These are phyloP conservation scores for Adansonia grandidieri DNA, from an alignment of 441 rosid species.

Conservation along the genomic window DNA sequence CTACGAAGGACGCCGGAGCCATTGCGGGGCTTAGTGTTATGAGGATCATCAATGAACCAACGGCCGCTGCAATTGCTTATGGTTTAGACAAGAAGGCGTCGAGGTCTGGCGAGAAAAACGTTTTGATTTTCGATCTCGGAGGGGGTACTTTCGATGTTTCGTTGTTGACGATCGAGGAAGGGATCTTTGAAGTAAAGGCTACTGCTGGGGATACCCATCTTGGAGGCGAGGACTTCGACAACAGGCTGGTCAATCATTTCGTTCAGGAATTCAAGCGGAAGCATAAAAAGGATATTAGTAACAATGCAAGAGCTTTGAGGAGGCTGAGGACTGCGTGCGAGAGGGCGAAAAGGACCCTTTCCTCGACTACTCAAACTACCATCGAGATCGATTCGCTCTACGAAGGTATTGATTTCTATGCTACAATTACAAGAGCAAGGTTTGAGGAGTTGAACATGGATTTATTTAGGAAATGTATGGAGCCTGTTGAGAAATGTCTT, in stretches of 20 bases:
- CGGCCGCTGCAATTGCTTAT: neutral
- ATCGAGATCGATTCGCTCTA: conserved; percentile 15
- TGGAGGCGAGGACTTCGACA: conserved; percentile 47
- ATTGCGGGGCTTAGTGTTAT: conserved; percentile 1
- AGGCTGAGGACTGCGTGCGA: conserved; percentile 17
- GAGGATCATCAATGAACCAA: conserved; percentile 12
- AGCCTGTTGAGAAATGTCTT: neutral
- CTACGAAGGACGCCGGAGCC: neutral
- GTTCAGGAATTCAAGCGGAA: conserved; percentile 33
- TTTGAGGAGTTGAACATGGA: no score
- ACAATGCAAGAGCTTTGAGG: conserved; percentile 34
- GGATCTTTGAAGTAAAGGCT: conserved; percentile 43
- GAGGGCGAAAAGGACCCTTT: no score
- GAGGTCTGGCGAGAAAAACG: conserved; percentile 35
- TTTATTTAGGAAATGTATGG: no score
- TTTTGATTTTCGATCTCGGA: conserved; percentile 32
- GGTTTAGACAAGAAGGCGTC: conserved; percentile 32
- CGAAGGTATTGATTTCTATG: conserved; percentile 25
- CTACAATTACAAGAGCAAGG: conserved; percentile 1
- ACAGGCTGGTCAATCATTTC: conserved; percentile 40
- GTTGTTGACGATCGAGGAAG: conserved; percentile 36
- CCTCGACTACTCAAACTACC: no score
- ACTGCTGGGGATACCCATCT: conserved; percentile 41
- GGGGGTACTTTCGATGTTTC: conserved; percentile 41
- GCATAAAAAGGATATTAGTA: neutral